Conservation (phyloP, 192 early-diverging fungal genomes). For the Dissophora ornata region DNA sequence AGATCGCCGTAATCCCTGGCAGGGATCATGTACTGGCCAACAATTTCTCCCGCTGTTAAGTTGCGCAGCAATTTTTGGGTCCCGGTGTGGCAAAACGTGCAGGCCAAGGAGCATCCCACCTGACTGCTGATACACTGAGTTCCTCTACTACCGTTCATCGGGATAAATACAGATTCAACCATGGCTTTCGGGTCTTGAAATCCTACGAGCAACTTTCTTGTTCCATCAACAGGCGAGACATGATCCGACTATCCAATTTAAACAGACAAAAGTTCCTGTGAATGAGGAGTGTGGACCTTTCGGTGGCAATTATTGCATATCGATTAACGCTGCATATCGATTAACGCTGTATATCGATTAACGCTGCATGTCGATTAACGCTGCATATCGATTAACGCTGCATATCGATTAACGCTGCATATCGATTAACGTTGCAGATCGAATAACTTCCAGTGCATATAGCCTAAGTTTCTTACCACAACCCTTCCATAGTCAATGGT, state of each 20-base stretch:
- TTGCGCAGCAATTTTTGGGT: conserved; percentile 86
- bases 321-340: no score
- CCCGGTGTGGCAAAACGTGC: conserved; percentile 92
- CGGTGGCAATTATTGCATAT: no score
- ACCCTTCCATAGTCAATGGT: conserved; percentile 69
- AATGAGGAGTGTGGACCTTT: no score
- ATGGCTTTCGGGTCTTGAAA: conserved; percentile 66
- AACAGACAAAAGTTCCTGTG: background rate
- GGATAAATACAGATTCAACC: conserved; percentile 85
- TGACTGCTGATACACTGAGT: conserved; percentile 88
- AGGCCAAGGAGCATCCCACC: conserved; percentile 87
- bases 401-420: conserved; percentile 15
- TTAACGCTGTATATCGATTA: no score
- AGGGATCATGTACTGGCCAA: conserved; percentile 76
- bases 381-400: background rate
- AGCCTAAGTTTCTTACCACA: no score
- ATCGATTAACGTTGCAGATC: no score
- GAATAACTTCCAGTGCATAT: no score
- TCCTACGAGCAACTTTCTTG: conserved; percentile 72
- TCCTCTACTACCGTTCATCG: conserved; percentile 64
- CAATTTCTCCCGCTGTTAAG: conserved; percentile 76
- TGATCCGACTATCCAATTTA: conserved; percentile 18
- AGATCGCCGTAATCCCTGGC: conserved; percentile 71
- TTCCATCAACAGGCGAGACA: conserved; percentile 66
- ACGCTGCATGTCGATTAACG: no score